A percentile compares a stretch with the other conserved stretches of the same genome.
phyloP scores from a whole-genome alignment of 108 stramenopile genomes.

The Epithemia pelagica region DNA sequence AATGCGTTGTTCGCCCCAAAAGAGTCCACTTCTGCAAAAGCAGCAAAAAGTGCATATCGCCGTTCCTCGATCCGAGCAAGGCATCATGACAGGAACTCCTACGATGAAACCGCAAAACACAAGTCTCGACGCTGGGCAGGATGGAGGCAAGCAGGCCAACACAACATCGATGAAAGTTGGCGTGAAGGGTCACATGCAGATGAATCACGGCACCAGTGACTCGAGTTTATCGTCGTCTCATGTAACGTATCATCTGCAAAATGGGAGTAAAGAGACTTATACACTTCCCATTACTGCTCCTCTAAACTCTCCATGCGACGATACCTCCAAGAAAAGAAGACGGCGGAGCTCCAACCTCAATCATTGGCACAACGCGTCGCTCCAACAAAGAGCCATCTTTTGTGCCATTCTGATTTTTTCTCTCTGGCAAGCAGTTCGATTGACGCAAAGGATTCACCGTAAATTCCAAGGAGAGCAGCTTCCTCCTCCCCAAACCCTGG shows the following conservation, averaged over 20 bases:
- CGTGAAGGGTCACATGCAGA: neutral
- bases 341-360: neutral
- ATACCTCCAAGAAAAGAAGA: neutral
- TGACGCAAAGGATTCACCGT: neutral
- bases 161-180: no score
- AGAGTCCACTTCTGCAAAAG: neutral
- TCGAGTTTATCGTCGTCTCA: neutral
- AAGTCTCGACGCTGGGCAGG: neutral
- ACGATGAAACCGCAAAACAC: neutral
- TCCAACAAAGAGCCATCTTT: neutral
- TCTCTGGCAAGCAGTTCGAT: neutral
- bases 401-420: neutral
- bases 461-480: neutral
- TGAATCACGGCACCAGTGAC: neutral
- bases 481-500: slow-evolving; percentile 1
- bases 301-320: neutral
- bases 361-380: neutral
- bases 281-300: neutral
- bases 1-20: neutral
- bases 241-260: neutral
- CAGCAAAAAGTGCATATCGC: neutral
- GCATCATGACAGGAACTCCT: neutral
- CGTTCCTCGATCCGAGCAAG: neutral
- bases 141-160: neutral
- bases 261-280: neutral